These are phyloP conservation scores for Haematococcus lacustris DNA, from an alignment of 139 green algal species.

Conservation along the genomic window DNA sequence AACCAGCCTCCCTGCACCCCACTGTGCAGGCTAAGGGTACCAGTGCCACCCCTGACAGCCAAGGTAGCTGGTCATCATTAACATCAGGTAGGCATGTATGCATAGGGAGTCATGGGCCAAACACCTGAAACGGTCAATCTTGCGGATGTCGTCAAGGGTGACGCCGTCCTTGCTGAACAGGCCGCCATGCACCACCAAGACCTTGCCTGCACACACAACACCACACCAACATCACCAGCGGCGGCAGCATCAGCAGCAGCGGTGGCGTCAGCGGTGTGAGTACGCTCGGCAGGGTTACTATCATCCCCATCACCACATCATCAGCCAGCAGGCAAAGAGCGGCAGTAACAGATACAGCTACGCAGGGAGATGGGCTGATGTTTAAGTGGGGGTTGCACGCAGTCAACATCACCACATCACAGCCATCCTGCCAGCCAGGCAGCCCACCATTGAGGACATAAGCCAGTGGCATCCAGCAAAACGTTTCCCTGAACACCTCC, in stretches of 20 bases:
- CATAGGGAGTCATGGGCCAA: not conserved
- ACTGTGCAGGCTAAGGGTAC: not conserved
- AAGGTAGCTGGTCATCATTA: not conserved
- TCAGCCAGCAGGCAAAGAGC: too few relatives aligned
- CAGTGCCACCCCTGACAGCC: not conserved
- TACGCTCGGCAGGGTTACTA: too few relatives aligned
- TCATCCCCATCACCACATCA: too few relatives aligned
- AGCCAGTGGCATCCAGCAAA: slow-evolving; percentile 85
- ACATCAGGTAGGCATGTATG: not conserved
- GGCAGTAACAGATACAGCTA: too few relatives aligned
- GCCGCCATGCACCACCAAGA: slow-evolving; percentile 92
- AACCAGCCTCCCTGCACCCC: not conserved
- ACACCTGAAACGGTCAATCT: slow-evolving; percentile 69
- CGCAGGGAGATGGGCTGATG: too few relatives aligned
- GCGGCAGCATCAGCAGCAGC: too few relatives aligned
- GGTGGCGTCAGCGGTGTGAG: too few relatives aligned
- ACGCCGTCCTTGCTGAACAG: slow-evolving; percentile 83
- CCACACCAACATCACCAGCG: too few relatives aligned
- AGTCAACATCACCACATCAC: too few relatives aligned
- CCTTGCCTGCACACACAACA: slow-evolving; percentile 35
- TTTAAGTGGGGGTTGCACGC: too few relatives aligned
- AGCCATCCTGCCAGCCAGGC: too few relatives aligned
- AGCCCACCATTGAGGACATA: slow-evolving; percentile 73
- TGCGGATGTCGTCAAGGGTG: slow-evolving; percentile 80
- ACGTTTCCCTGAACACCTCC: slow-evolving; percentile 88